Percentiles rank a stretch among this genome's conserved stretches.
These are phyloP conservation scores for Stentor coeruleus DNA, from an alignment of 73 alveolate species.

Conservation along the genomic window DNA sequence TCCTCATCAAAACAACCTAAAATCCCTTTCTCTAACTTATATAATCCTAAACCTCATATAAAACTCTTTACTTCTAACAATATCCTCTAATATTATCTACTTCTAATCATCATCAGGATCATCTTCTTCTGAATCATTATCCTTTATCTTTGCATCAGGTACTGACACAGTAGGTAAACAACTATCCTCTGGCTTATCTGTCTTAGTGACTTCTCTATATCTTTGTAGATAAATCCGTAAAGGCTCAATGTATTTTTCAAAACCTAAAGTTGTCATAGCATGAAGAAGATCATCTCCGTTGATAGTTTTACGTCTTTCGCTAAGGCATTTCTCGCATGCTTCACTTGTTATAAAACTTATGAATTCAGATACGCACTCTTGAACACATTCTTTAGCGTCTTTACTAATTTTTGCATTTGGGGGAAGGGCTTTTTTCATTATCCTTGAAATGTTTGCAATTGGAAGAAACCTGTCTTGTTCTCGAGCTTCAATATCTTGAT, in stretches of 20 bases:
- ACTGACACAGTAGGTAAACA: slow-evolving; percentile 1
- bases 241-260: slow-evolving; percentile 86
- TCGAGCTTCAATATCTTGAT: not conserved
- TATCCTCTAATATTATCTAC: no score
- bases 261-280: slow-evolving; percentile 90
- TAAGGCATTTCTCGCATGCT: slow-evolving; percentile 94
- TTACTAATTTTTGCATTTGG: slow-evolving; percentile 92
- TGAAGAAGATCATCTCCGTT: slow-evolving; percentile 95
- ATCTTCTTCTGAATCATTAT: no score
- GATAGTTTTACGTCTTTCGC: slow-evolving; percentile 93
- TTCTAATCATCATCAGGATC: no score
- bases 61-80: no score
- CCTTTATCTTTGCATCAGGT: no score
- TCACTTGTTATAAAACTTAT: slow-evolving; percentile 59
- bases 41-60: no score
- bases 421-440: slow-evolving; percentile 94
- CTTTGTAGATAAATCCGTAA: slow-evolving; percentile 72
- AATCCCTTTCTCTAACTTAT: no score
- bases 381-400: slow-evolving; percentile 96
- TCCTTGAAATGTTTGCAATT: slow-evolving; percentile 94
- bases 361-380: slow-evolving; percentile 97
- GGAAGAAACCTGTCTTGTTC: slow-evolving; percentile 76
- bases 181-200: not conserved
- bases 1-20: no score
- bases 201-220: slow-evolving; percentile 62